Conservation (phyloP, 1,139 yeast species). For the Magnusiomyces sp. region DNA sequence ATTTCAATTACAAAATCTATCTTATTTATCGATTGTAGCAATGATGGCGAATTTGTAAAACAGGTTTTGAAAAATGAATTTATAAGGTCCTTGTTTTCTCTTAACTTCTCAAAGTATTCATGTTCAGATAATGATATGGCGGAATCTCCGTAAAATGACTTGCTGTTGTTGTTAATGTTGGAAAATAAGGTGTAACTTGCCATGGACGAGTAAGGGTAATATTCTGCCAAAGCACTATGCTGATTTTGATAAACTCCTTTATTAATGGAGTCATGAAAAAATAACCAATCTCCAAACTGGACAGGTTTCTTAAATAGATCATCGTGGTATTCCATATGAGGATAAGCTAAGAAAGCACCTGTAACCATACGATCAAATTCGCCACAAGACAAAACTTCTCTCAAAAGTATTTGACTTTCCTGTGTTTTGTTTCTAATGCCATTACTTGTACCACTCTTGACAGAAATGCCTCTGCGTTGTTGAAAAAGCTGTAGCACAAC, state of each 20-base stretch:
- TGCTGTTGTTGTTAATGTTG: slow-evolving; percentile 24
- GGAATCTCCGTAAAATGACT: slow-evolving; percentile 27
- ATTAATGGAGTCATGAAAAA: slow-evolving; percentile 50
- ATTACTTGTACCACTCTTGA: not conserved
- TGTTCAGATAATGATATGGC: slow-evolving; percentile 17
- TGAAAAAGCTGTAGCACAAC: slow-evolving; percentile 25
- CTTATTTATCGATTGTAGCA: not conserved
- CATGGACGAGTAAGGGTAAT: slow-evolving; percentile 50
- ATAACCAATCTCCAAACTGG: slow-evolving; percentile 67
- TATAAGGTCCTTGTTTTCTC: not conserved
- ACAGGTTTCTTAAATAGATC: slow-evolving; percentile 57
- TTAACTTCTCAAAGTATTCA: slow-evolving; percentile 1
- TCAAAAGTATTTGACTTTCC: slow-evolving; percentile 22
- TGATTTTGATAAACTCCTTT: slow-evolving; percentile 35
- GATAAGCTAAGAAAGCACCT: slow-evolving; percentile 67
- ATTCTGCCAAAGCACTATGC: slow-evolving; percentile 45
- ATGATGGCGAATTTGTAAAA: not conserved
- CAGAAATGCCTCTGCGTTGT: slow-evolving; percentile 39
- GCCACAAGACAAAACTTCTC: slow-evolving; percentile 39
- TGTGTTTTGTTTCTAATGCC: slow-evolving; percentile 7
- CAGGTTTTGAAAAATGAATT: not conserved
- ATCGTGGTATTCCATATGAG: slow-evolving; percentile 51
- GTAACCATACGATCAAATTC: slow-evolving; percentile 53
- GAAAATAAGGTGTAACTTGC: slow-evolving; percentile 61
- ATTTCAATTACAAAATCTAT: not conserved